Conservation (phyloP, 331 rosid genomes). For the Rhamnella rubrinervis region DNA sequence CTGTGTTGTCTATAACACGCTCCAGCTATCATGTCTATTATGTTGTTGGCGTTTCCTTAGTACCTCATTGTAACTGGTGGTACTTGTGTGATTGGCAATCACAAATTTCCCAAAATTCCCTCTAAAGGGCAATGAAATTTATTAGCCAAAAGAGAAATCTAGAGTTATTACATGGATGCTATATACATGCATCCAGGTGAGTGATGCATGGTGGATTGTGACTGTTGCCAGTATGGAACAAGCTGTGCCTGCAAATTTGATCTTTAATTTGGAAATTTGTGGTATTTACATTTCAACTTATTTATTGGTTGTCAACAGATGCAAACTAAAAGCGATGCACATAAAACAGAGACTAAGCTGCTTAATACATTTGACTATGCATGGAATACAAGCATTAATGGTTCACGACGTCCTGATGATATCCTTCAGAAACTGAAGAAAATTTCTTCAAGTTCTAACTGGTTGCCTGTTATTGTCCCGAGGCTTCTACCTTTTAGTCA, state of each 20-base stretch:
- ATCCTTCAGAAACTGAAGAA: constrained; percentile 49
- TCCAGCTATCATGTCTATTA: too few species aligned
- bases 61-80: not conserved
- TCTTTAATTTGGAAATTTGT: not conserved
- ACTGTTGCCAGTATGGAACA: too few species aligned
- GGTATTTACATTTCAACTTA: constrained; percentile 3
- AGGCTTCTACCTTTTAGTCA: constrained; percentile 57
- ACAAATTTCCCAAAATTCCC: too few species aligned
- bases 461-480: constrained; percentile 36
- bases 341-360: constrained; percentile 55
- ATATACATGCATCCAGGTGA: too few species aligned
- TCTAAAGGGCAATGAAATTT: too few species aligned
- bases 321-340: constrained; percentile 65
- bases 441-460: constrained; percentile 39
- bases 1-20: too few species aligned
- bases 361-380: constrained; percentile 81
- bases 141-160: too few species aligned
- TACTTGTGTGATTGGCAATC: not conserved
- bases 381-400: constrained; percentile 68
- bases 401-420: constrained; percentile 57
- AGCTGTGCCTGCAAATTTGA: not conserved
- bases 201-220: too few species aligned
- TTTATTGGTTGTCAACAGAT: constrained; percentile 47
- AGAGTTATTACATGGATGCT: too few species aligned
- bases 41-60: too few species aligned